phyloP scores from a whole-genome alignment of 2,329 filamentous ascomycete genomes.

The Coleophoma crateriformis region DNA sequence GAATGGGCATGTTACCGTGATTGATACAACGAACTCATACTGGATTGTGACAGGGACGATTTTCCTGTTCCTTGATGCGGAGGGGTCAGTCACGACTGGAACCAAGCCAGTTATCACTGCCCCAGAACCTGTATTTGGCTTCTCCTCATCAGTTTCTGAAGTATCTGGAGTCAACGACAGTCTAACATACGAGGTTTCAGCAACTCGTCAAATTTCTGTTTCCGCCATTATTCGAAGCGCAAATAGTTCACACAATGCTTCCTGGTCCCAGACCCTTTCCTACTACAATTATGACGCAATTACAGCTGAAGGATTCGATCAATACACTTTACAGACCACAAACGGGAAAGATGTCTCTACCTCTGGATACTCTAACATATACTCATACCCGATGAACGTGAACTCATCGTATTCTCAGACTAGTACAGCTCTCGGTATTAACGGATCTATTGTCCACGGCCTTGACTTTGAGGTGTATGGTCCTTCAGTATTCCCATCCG shows the following conservation, averaged over 20 bases:
- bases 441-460: not conserved
- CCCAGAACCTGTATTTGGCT: slow-evolving; percentile 35
- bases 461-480: not conserved
- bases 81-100: slow-evolving; percentile 44
- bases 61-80: slow-evolving; percentile 61
- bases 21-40: slow-evolving; percentile 48
- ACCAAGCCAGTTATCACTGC: slow-evolving; percentile 22
- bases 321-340: slow-evolving; percentile 43
- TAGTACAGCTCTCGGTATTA: not conserved
- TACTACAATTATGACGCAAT: slow-evolving; percentile 48
- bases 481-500: not conserved
- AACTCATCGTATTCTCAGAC: not conserved
- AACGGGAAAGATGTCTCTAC: slow-evolving; percentile 29
- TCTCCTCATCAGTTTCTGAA: slow-evolving; percentile 38
- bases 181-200: slow-evolving; percentile 49
- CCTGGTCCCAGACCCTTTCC: slow-evolving; percentile 51
- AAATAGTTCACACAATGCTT: slow-evolving; percentile 29
- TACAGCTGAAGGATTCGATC: slow-evolving; percentile 44
- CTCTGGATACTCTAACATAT: slow-evolving; percentile 4
- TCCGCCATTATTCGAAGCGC: slow-evolving; percentile 43
- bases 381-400: slow-evolving; percentile 10
- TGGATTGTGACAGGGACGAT: slow-evolving; percentile 75
- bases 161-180: slow-evolving; percentile 48
- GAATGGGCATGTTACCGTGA: slow-evolving; percentile 38
- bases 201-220: slow-evolving; percentile 46